phyloP scores from a whole-genome alignment of 768 basidiomycete genomes.

The Pisolithus marmoratus region DNA sequence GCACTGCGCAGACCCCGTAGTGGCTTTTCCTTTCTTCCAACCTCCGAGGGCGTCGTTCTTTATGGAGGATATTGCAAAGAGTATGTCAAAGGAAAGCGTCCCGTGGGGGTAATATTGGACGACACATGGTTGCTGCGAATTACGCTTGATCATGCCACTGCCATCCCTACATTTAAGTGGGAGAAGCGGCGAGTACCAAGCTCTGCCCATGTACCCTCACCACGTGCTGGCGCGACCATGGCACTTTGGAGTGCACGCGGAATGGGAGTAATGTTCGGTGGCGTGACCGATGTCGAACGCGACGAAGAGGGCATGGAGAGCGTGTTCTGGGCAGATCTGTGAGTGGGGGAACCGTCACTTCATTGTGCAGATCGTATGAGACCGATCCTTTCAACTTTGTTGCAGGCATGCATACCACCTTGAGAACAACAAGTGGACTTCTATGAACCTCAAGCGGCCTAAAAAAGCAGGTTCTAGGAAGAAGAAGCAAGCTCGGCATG shows the following conservation, averaged over 20 bases:
- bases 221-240: slow-evolving; percentile 86
- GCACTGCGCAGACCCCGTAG: slow-evolving; percentile 50
- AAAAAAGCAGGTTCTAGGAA: slow-evolving; percentile 36
- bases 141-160: slow-evolving; percentile 20
- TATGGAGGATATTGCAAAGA: slow-evolving; percentile 92
- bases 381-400: not conserved
- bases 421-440: slow-evolving; percentile 72
- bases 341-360: slow-evolving; percentile 14
- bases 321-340: slow-evolving; percentile 87
- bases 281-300: slow-evolving; percentile 82
- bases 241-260: slow-evolving; percentile 63
- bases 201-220: slow-evolving; percentile 45
- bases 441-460: slow-evolving; percentile 61
- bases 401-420: slow-evolving; percentile 74
- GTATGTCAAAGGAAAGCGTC: slow-evolving; percentile 79
- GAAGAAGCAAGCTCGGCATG: slow-evolving; percentile 31
- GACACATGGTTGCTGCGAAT: slow-evolving; percentile 81
- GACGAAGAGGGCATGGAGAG: slow-evolving; percentile 82
- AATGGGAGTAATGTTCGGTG: slow-evolving; percentile 80
- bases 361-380: not conserved
- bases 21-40: slow-evolving; percentile 81
- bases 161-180: slow-evolving; percentile 60
- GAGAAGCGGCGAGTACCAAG: slow-evolving; percentile 78
- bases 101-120: slow-evolving; percentile 81
- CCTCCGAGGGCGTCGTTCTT: slow-evolving; percentile 70